Base-by-base conservation (phyloP, 2,329 filamentous ascomycete genomes). In the Celoporthe dispersa region DNA sequence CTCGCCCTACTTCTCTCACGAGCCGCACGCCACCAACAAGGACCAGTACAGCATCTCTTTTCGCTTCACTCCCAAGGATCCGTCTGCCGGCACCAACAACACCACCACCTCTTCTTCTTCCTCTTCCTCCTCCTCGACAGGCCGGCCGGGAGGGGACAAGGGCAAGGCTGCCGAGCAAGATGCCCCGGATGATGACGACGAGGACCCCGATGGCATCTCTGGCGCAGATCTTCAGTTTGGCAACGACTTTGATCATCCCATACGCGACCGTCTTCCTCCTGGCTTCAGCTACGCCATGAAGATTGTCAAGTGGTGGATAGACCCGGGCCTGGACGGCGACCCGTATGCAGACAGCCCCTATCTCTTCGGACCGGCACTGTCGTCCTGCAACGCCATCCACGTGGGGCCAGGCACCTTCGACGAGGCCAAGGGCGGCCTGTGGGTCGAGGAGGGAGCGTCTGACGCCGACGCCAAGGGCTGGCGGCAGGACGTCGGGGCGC, bases 201-300 rank as follows among this genome's bases (percentile, higher is more conserved):
- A 6, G 37, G 70, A 70, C 25, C 57, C 68, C n/a, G 60, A 80
- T 80, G 85, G 86, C 48, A 89, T 97, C 69, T 84, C 85, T 3
- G 94, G 89, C 60, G 80, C 87, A 35, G 90, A 97, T 72, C 84
- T 99, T 2, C 90, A 98, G 67, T 97, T 97, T 75, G 96, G 95
- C 57, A 98, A 98, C 79, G 94, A 98, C 83, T 98, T 98, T 78
- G 94, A 97, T 77, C 88, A 92, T 65, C 93, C 96, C 0, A 96
- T 99, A 75, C 88, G 94, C 39, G 92, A 97, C 78, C 88, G 90
- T 22, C 84, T 99, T 1, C 95, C 96, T 0, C 93, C 93, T 0
- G 94, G 95, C 0, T 97, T 97, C 80, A 89, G 89, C 77, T 91
- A 93, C 12, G 94, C 94, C 0, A 89, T 98, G 80, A 90, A 89